A percentile compares a stretch with the other conserved stretches of the same genome.
These are phyloP conservation scores for Diaporthe longicolla DNA, from an alignment of 2,329 filamentous ascomycete species.

Conservation along the genomic window DNA sequence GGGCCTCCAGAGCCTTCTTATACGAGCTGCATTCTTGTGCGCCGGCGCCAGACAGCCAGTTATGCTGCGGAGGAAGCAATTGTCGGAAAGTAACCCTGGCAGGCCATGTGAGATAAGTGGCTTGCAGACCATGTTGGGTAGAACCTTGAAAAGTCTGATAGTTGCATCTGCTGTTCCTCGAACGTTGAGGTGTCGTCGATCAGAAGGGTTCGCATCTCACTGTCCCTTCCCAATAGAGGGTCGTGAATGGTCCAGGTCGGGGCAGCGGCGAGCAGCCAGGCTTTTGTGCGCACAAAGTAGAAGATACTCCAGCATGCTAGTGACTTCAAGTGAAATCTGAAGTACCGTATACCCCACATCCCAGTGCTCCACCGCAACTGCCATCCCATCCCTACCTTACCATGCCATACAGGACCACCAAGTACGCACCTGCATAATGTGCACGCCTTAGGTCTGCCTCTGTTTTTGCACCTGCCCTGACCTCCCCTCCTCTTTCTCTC, in stretches of 20 bases:
- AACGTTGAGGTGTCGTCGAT: slow-evolving; percentile 9
- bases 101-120: slow-evolving; percentile 18
- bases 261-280: slow-evolving; percentile 6
- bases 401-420: slow-evolving; percentile 40
- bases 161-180: slow-evolving; percentile 19
- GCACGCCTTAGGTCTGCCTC: slow-evolving; percentile 31
- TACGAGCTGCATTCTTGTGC: slow-evolving; percentile 21
- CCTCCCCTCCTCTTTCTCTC: slow-evolving; percentile 45
- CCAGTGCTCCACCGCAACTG: slow-evolving; percentile 27
- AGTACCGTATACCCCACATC: not conserved
- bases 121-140: slow-evolving; percentile 25
- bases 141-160: slow-evolving; percentile 10
- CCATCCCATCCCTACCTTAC: slow-evolving; percentile 46
- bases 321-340: accelerated
- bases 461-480: slow-evolving; percentile 30
- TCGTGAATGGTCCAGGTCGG: not conserved
- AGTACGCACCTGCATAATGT: slow-evolving; percentile 30
- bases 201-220: slow-evolving; percentile 30
- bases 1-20: not conserved
- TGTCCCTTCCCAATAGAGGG: slow-evolving; percentile 26
- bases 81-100: not conserved
- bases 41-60: slow-evolving; percentile 20
- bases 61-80: not conserved
- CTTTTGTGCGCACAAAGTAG: slow-evolving; percentile 16
- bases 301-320: accelerated